Conservation (phyloP, 192 early-diverging fungal genomes). For the Jimgerdemannia flammicorona region DNA sequence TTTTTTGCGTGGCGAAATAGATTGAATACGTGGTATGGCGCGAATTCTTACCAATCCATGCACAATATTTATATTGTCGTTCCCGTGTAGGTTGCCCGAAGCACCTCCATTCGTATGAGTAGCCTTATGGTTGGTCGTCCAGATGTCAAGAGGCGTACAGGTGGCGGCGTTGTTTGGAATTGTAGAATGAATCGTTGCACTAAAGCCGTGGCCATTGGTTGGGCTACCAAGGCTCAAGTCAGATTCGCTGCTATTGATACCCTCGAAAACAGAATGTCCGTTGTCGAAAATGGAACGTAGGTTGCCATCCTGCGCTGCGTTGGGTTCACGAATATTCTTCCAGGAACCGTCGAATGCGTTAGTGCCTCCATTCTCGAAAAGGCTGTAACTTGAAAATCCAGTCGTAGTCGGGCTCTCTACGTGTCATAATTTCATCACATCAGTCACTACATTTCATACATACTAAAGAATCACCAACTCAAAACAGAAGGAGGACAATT, state of each 20-base stretch:
- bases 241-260: background rate
- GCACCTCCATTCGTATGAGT: background rate
- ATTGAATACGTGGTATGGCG: background rate
- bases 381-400: conserved; percentile 13
- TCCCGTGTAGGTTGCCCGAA: background rate
- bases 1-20: background rate
- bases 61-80: background rate
- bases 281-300: conserved; percentile 15
- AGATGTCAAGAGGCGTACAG: background rate
- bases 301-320: background rate
- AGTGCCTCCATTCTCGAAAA: conserved; percentile 8
- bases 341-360: conserved; percentile 17
- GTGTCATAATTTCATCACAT: background rate
- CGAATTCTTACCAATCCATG: background rate
- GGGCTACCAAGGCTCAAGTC: background rate
- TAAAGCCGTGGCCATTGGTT: background rate
- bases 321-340: conserved; percentile 14
- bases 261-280: background rate
- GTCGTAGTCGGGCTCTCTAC: background rate
- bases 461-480: background rate
- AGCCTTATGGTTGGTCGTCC: background rate
- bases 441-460: background rate
- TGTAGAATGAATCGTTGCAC: background rate
- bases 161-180: background rate
- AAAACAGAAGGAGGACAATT: too few species aligned